These are phyloP conservation scores for Diaporthe ilicicola DNA, from an alignment of 2,329 filamentous ascomycete genomes.

Conservation along the genomic window DNA sequence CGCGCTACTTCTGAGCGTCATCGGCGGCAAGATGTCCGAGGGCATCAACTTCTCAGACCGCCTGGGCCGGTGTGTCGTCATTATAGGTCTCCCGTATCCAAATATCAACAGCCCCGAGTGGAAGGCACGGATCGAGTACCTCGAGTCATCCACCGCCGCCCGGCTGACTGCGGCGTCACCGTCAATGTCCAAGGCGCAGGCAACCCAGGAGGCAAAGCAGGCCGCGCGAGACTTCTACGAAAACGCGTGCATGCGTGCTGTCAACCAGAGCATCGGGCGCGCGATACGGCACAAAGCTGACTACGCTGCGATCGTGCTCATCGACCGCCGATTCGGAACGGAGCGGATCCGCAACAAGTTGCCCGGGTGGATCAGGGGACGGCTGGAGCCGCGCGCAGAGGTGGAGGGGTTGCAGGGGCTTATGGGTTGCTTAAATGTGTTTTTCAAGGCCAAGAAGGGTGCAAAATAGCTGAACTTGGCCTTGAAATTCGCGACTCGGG, in stretches of 20 bases:
- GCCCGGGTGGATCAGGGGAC: slow-evolving; percentile 86
- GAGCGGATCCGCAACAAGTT: slow-evolving; percentile 80
- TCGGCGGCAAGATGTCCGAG: slow-evolving; percentile 94
- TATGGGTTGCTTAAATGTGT: slow-evolving; percentile 65
- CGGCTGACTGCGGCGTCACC: slow-evolving; percentile 41
- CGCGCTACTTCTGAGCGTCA: slow-evolving; percentile 85
- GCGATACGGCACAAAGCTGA: slow-evolving; percentile 89
- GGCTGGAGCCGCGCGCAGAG: slow-evolving; percentile 63
- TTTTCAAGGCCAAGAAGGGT: slow-evolving; percentile 63
- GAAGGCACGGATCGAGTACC: slow-evolving; percentile 89
- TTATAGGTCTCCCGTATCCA: slow-evolving; percentile 93
- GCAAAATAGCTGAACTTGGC: not conserved
- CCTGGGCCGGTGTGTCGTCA: slow-evolving; percentile 86
- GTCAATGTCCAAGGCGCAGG: slow-evolving; percentile 39
- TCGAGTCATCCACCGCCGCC: slow-evolving; percentile 68
- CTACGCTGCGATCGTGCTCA: slow-evolving; percentile 88
- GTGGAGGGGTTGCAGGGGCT: slow-evolving; percentile 62
- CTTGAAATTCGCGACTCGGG: not conserved
- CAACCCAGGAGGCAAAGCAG: slow-evolving; percentile 55
- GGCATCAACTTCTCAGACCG: slow-evolving; percentile 97
- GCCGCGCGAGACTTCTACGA: slow-evolving; percentile 85
- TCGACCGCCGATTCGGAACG: slow-evolving; percentile 82
- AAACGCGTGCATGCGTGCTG: slow-evolving; percentile 94
- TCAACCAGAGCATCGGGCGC: slow-evolving; percentile 95
- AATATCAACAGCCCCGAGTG: slow-evolving; percentile 91